Evolutionary conservation across 805 yeast species (phyloP), one percentile per base, ranked within the genome.

Genomic region (Candida arabinofermentans): DNA sequence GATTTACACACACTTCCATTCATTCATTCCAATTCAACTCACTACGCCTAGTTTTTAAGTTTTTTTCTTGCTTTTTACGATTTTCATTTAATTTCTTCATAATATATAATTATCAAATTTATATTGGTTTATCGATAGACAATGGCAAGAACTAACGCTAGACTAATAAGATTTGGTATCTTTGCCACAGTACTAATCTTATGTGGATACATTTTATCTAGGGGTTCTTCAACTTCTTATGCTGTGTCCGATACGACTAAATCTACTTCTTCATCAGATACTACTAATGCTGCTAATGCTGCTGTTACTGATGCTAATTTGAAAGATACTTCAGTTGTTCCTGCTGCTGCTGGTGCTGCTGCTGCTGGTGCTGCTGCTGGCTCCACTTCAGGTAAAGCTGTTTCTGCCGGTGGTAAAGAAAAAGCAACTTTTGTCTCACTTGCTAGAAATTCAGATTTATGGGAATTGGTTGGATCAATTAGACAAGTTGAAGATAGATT

Each of bases 401-500:
- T 27, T 8, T 8, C 44, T 14, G 30, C 34, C 14, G 55, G 51
- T 27, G 60, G 58, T 13, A 75, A 75, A 52, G 81, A 74, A 42
- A 81, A 78, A 59, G 96, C 95, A 13, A 81, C 95, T 2, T 85
- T 87, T 61, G 89, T 86, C 14, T 74, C 91, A 0, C 70, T 86
- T 53, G 93, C 90, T 10, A 73, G 95, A 66, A 85, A 86, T 61
- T 54, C 67, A n/a, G 96, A 86, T 58, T 61, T 86, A 42, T 71
- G 75, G 66, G 72, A 73, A 21, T 64, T 86, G 39, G 65, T 78
- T 34, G 75, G 69, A 24, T 79, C 95, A 7, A 83, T 86, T 46
- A 73, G 86, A 61, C 76, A 81, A 36, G 75, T 90, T 41, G 97
- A 91, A 66, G 97, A 89, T 62, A 72, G 96, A 48, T 91, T 93